Percentiles rank a stretch among this genome's conserved stretches.
phyloP scores from a whole-genome alignment of 805 yeast genomes.

The Sugiyamaella americana region DNA sequence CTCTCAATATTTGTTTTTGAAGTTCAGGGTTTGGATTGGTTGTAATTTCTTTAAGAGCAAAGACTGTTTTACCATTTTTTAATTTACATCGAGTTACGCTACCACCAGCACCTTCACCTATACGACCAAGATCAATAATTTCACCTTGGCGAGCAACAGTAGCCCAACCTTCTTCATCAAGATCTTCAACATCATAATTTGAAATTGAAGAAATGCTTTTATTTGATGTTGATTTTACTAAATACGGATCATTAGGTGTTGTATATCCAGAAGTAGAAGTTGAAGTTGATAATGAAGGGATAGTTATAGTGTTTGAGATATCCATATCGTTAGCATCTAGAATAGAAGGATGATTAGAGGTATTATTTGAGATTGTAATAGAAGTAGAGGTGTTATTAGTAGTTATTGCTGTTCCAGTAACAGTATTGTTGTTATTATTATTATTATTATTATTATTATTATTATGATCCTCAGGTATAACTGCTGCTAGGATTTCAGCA shows the following conservation, averaged over 20 bases:
- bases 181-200: constrained; percentile 30
- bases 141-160: constrained; percentile 48
- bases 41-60: constrained; percentile 75
- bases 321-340: background rate
- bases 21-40: constrained; percentile 78
- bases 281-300: background rate
- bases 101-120: constrained; percentile 97
- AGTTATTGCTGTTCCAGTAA: too few relatives aligned
- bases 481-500: constrained; percentile 25
- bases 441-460: constrained; percentile 6
- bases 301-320: background rate
- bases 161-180: constrained; percentile 76
- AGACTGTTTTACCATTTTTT: constrained; percentile 51
- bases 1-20: constrained; percentile 86
- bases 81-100: constrained; percentile 75
- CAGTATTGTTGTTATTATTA: background rate
- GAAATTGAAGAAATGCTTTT: background rate
- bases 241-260: background rate
- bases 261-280: background rate
- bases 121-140: constrained; percentile 58
- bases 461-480: constrained; percentile 10
- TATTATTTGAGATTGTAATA: background rate
- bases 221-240: background rate
- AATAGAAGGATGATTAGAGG: background rate
- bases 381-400: background rate